A percentile compares a stretch with the other conserved stretches of the same genome.
Conservation (phyloP, 768 basidiomycete species). For the Vishniacozyma victoriae region DNA sequence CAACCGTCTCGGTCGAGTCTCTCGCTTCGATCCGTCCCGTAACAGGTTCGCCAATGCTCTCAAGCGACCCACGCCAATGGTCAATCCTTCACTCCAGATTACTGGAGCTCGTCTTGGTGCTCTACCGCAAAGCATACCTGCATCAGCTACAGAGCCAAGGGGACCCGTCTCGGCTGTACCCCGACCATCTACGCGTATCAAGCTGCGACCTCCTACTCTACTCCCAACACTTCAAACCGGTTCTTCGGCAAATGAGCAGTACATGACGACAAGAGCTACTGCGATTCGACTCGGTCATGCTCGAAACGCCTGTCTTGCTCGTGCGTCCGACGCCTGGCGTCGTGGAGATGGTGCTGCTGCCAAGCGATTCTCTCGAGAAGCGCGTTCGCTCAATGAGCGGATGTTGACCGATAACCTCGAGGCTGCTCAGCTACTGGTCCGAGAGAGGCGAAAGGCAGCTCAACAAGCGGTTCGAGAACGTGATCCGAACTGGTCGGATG, state of each 20-base stretch:
- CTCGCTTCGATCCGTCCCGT: constrained; percentile 72
- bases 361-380: constrained; percentile 88
- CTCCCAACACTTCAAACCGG: constrained; percentile 87
- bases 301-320: constrained; percentile 85
- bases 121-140: constrained; percentile 2
- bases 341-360: constrained; percentile 93
- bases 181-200: constrained; percentile 70
- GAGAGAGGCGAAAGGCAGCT: constrained; percentile 68
- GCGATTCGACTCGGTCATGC: constrained; percentile 89
- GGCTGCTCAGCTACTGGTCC: constrained; percentile 77
- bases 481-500: constrained; percentile 61
- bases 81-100: constrained; percentile 16
- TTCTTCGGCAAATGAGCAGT: constrained; percentile 67
- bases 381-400: constrained; percentile 84
- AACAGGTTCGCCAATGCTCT: constrained; percentile 85
- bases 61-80: constrained; percentile 57
- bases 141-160: constrained; percentile 5
- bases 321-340: constrained; percentile 93
- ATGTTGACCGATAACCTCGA: constrained; percentile 80
- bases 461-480: constrained; percentile 69
- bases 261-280: constrained; percentile 80
- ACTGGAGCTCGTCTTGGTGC: constrained; percentile 16
- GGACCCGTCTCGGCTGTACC: constrained; percentile 28
- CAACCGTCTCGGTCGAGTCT: constrained; percentile 16
- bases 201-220: constrained; percentile 71